These are phyloP conservation scores for Thalassiosira livingstoniorum DNA, from an alignment of 352 stramenopile genomes.

Conservation along the genomic window DNA sequence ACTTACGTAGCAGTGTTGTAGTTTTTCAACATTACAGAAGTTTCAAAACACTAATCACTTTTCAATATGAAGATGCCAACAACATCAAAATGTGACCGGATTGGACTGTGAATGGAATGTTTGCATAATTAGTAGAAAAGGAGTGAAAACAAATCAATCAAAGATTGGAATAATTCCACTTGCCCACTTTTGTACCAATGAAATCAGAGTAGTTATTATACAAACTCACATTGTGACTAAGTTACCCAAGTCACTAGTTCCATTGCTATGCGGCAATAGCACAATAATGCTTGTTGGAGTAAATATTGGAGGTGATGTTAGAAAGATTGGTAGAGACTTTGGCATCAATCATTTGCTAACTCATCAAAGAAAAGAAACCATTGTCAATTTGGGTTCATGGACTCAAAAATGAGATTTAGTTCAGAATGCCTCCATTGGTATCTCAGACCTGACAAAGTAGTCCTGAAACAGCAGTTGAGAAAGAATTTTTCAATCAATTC, in stretches of 20 bases:
- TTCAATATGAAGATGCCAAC: too few species aligned
- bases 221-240: background rate
- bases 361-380: conserved; percentile 31
- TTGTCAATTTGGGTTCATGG: conserved; percentile 56
- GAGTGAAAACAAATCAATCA: background rate
- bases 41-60: too few species aligned
- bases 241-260: conserved; percentile 19
- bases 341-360: conserved; percentile 10
- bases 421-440: conserved; percentile 32
- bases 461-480: conserved; percentile 17
- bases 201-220: conserved; percentile 26
- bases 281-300: conserved; percentile 49
- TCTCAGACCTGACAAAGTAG: conserved; percentile 25
- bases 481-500: conserved; percentile 17
- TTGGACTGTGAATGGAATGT: conserved; percentile 55
- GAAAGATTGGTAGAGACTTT: conserved; percentile 61
- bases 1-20: too few species aligned
- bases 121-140: background rate
- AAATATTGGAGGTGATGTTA: conserved; percentile 48
- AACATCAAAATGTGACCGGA: conserved; percentile 7
- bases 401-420: conserved; percentile 49
- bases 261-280: conserved; percentile 24
- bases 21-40: too few species aligned
- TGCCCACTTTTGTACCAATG: conserved; percentile 7
- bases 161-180: conserved; percentile 26